Percentiles rank a stretch among this genome's conserved stretches.
Conservation (phyloP, 345 rosid genomes). For the Salix koriyanagi region DNA sequence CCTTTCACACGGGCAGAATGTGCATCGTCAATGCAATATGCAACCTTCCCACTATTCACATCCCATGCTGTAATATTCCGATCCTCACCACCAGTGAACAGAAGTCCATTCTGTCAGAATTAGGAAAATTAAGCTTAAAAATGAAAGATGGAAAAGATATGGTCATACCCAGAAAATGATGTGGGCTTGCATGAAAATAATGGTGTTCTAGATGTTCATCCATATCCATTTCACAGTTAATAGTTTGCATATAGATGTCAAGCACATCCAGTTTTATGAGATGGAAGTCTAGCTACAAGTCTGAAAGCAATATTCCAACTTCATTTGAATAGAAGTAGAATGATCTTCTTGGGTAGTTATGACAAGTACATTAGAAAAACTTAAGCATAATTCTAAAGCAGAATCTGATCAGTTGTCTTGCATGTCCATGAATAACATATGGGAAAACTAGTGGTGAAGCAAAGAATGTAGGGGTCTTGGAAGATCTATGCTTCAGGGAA, state of each 20-base stretch:
- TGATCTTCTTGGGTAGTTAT: not conserved
- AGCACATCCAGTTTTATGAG: not conserved
- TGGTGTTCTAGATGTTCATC: not conserved
- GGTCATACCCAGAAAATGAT: not conserved
- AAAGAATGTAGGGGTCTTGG: not conserved
- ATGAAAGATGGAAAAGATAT: not conserved
- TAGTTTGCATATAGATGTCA: not conserved
- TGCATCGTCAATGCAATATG: conserved; percentile 68
- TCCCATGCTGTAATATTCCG: conserved; percentile 86
- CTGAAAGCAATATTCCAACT: not conserved
- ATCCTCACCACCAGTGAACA: conserved; percentile 88
- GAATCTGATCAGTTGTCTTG: not conserved
- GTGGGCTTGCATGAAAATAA: too few relatives aligned
- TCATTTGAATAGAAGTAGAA: not conserved
- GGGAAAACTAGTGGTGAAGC: not conserved
- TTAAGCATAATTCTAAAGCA: not conserved
- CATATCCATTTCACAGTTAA: not conserved
- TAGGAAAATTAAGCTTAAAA: not conserved
- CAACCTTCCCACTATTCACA: conserved; percentile 67
- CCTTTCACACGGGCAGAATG: conserved; percentile 88
- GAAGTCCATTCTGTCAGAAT: conserved; percentile 56
- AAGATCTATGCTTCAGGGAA: not conserved
- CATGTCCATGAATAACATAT: not conserved
- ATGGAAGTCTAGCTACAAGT: not conserved
- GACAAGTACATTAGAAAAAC: not conserved